Base-by-base conservation (phyloP, 768 basidiomycete genomes). In the Leccinum obscurum region DNA sequence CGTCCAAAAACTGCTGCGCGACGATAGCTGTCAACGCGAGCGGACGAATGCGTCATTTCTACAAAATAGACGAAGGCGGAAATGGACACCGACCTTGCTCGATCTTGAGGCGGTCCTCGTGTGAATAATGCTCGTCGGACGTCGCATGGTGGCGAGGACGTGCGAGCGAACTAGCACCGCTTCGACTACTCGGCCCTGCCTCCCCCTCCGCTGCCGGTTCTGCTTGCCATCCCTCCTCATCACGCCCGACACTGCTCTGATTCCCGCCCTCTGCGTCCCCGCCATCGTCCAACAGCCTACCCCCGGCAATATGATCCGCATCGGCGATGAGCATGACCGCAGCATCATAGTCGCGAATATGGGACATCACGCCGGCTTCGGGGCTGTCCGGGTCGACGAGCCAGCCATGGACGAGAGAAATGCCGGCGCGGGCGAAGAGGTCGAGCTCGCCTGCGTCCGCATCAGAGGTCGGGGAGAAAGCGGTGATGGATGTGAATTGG, bases 331-430 rank as follows among this genome's bases (percentile, higher is more conserved):
- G 75, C 51, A 81, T 86, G 3, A 90, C 85, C 0, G 90, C 87
- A 24, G 76, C 82, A 69, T 95, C 92, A 60, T 92, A 94, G 71
- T 90, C 88, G 54, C 81, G 75, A 0, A 81, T 76, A 3, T 78
- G 77, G 34, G 79, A 67, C 39, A 93, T 74, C 0, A 82, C 83
- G 0, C 64, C 64, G 10, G 83, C 81, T 69, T 92, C 91, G 0
- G 80, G 75, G 59, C 84, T 85, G 3, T 78, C 80, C 0, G 74
- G 74, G 34, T 74, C 66, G 26, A 73, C 73, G 53, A 74, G 70
- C 95, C 95, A 97, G 1, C 95, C 95, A 60, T 96, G 94, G 1
- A 94, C 86, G 44, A 97, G 85, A 6, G 83, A 76, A 49, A 96
- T 91, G 9, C 86, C 87, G 0, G 86, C 90, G 49, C 91, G 86